Conservation (phyloP, 202 grass and related monocot genomes). For the Cymbopogon flexuosus region DNA sequence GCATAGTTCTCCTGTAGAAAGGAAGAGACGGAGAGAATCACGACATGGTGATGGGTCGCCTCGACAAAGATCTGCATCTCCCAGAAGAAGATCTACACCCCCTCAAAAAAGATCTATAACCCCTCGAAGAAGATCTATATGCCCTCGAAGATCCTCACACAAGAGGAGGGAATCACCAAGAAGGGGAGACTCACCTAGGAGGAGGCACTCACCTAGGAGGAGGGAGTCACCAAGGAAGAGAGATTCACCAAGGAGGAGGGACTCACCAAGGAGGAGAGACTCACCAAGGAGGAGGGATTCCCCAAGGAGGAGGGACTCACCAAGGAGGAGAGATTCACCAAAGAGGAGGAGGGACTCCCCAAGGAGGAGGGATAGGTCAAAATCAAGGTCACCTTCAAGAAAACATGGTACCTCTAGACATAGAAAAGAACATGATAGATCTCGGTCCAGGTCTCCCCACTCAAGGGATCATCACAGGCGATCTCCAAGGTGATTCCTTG, state of each 20-base stretch:
- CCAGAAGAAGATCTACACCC: constrained; percentile 34
- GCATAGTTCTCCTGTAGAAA: constrained; percentile 42
- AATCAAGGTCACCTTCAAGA: constrained; percentile 61
- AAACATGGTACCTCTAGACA: constrained; percentile 50
- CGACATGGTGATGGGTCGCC: constrained; percentile 47
- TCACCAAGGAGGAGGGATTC: constrained; percentile 38
- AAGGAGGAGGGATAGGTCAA: constrained; percentile 52
- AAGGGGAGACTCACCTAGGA: constrained; percentile 33
- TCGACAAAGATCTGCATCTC: constrained; percentile 45
- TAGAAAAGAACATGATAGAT: constrained; percentile 58
- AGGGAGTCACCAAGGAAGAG: constrained; percentile 36
- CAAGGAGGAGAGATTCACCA: constrained; percentile 34
- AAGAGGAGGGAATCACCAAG: constrained; percentile 31
- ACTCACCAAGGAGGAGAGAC: constrained; percentile 33
- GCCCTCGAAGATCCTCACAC: constrained; percentile 47
- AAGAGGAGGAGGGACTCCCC: constrained; percentile 40
- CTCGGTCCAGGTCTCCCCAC: constrained; percentile 66
- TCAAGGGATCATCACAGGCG: constrained; percentile 44
- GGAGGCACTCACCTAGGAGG: constrained; percentile 32
- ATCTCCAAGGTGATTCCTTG: constrained; percentile 62
- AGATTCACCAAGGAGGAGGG: constrained; percentile 37
- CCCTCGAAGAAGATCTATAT: constrained; percentile 39
- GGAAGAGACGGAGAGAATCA: constrained; percentile 34
- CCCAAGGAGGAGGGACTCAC: constrained; percentile 27
- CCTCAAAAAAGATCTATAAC: constrained; percentile 31